Evolutionary conservation across 1,284 basidiomycete species (phyloP).

Genomic region (Rhizoctonia solani): DNA sequence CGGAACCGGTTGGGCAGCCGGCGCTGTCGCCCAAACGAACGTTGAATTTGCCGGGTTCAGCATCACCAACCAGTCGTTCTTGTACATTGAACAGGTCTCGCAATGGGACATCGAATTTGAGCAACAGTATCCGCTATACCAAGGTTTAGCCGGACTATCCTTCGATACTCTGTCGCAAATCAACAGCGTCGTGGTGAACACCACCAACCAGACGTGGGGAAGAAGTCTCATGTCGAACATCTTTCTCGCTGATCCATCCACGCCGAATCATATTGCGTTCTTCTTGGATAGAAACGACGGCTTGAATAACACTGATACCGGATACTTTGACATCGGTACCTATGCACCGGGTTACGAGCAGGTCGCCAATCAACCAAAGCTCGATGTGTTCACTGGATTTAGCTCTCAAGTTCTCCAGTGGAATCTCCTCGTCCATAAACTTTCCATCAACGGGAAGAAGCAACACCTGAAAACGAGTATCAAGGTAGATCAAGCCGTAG

Average conservation of each 20-base stretch:
- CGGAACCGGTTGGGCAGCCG: constrained; percentile 14
- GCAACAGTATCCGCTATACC: background rate
- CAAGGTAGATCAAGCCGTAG: background rate
- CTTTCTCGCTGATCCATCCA: constrained; percentile 12
- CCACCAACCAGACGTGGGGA: constrained; percentile 6
- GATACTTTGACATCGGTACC: constrained; percentile 19
- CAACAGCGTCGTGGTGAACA: background rate
- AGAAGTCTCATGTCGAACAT: constrained; percentile 27
- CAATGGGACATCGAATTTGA: background rate
- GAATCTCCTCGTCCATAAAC: constrained; percentile 7
- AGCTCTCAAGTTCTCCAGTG: background rate
- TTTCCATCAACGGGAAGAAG: constrained; percentile 2
- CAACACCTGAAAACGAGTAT: constrained; percentile 1
- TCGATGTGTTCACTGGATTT: background rate
- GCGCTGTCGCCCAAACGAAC: constrained; percentile 8
- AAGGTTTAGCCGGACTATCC: constrained; percentile 21
- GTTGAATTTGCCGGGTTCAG: constrained; percentile 17
- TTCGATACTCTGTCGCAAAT: constrained; percentile 21
- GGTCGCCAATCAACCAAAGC: constrained; percentile 1
- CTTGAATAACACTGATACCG: constrained; percentile 25
- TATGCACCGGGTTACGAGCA: constrained; percentile 24
- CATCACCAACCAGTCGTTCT: constrained; percentile 25
- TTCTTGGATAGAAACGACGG: constrained; percentile 23
- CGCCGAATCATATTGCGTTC: constrained; percentile 32
- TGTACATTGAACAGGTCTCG: background rate